These are phyloP conservation scores for Ambrosiella beaveri DNA, from an alignment of 2,329 filamentous ascomycete genomes.

Conservation along the genomic window DNA sequence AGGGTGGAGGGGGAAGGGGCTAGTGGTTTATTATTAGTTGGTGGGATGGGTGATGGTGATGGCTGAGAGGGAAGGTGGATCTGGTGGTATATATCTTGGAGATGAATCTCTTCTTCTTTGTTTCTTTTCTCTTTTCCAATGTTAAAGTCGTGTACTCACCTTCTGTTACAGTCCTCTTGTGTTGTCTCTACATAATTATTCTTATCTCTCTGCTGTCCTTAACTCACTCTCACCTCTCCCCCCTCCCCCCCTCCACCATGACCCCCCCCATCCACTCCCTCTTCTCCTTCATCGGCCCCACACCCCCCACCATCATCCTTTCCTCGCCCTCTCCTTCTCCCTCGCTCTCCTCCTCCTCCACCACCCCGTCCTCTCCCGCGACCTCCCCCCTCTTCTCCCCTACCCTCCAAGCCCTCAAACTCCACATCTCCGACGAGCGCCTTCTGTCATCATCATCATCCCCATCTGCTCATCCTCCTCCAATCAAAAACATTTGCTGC, in stretches of 20 bases:
- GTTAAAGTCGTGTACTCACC: neutral
- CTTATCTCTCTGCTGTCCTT: neutral
- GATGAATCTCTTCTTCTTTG: too few species aligned
- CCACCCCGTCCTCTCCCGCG: neutral
- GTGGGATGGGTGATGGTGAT: too few species aligned
- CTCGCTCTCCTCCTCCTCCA: neutral
- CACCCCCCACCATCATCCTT: neutral
- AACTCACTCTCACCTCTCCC: neutral
- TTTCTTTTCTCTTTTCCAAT: neutral
- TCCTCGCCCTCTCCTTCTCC: neutral
- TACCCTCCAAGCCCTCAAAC: neutral
- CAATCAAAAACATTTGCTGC: slow-evolving; percentile 47
- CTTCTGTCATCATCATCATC: neutral
- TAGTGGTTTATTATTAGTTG: too few species aligned
- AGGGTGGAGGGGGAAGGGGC: too few species aligned
- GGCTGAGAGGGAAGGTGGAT: too few species aligned
- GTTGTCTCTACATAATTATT: neutral
- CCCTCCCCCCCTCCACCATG: neutral
- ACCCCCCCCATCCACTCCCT: neutral
- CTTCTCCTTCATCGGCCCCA: neutral
- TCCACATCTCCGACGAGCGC: neutral
- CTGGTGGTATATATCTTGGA: too few species aligned
- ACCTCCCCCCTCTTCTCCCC: neutral
- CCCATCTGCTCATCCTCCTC: neutral
- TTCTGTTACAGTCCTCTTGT: neutral